phyloP scores from a whole-genome alignment of 2,329 filamentous ascomycete genomes.

The Metarhizium album region DNA sequence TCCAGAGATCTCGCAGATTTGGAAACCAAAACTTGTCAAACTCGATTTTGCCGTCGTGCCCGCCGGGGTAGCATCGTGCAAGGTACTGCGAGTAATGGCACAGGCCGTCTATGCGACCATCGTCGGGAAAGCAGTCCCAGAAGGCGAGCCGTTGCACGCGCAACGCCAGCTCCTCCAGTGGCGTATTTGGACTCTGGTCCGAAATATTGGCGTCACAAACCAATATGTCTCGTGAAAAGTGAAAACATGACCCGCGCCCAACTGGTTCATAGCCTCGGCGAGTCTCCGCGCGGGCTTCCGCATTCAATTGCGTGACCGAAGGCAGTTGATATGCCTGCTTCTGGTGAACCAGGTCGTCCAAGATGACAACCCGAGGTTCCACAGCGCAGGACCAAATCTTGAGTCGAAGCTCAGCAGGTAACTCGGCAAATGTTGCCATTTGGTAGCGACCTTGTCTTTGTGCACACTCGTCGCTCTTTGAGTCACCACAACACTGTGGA shows the following conservation, averaged over 20 bases:
- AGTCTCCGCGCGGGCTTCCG: slow-evolving; percentile 23
- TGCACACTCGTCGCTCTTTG: background rate
- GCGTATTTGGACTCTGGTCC: slow-evolving; percentile 20
- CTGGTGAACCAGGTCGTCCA: slow-evolving; percentile 23
- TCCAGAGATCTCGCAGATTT: slow-evolving; percentile 27
- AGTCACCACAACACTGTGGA: slow-evolving; percentile 1
- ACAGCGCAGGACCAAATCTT: slow-evolving; percentile 27
- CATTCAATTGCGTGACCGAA: slow-evolving; percentile 25
- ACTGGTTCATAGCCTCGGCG: slow-evolving; percentile 24
- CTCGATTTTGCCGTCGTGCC: slow-evolving; percentile 21
- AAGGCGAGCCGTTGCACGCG: slow-evolving; percentile 25
- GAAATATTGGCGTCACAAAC: slow-evolving; percentile 27
- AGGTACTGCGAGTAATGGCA: slow-evolving; percentile 25
- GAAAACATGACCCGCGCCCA: slow-evolving; percentile 24
- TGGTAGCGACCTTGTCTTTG: background rate
- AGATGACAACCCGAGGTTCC: slow-evolving; percentile 25
- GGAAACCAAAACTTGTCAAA: slow-evolving; percentile 29
- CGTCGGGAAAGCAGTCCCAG: slow-evolving; percentile 30
- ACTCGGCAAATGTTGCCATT: slow-evolving; percentile 15
- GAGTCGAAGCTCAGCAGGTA: slow-evolving; percentile 26
- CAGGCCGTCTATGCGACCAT: slow-evolving; percentile 23
- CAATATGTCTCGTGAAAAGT: slow-evolving; percentile 26
- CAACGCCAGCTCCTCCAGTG: slow-evolving; percentile 23
- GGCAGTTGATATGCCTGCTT: slow-evolving; percentile 23
- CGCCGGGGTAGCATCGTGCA: slow-evolving; percentile 20